Evolutionary conservation across 345 rosid genomes (phyloP), one percentile per base, ranked within the genome.

Genomic region (Kandelia obovata): DNA sequence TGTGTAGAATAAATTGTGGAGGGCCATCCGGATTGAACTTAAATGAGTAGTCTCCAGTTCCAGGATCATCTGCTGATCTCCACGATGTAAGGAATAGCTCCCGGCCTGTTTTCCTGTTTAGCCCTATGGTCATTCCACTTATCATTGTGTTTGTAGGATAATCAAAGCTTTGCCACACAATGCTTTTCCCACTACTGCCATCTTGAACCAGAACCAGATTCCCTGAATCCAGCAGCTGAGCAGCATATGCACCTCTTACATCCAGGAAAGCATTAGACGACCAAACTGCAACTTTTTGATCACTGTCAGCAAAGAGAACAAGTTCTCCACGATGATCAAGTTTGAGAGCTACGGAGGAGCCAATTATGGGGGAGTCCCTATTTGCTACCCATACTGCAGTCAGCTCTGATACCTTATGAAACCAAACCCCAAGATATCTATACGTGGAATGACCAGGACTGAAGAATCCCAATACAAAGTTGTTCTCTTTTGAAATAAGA

Each of bases 91-190:
- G 2, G 35, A 28, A 13, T 59, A 47, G 19, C 35, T 63, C 32
- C 55, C 39, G 46, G 26, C 78, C 80, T 6, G 64, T 71, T 64
- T 51, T 70, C 2, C 9, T 32, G 23, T 77, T 53, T 61, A 61
- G 16, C 37, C 84, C 81, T 1, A 62, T 0, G 34, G 64, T 73
- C 78, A 71, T 67, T 2, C 68, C 71, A 4, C 72, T 74, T 0
- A 82, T 31, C 15, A 73, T 0, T 0, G 73, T 72, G 27, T 77
- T 43, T 0, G 83, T 69, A 0, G 81, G 86, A 26, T 68, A n/a
- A 72, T 79, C 79, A 49, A 79, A 82, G 61, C 81, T 82, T 53
- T 82, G 80, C 80, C 82, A 79, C 6, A 70, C 1, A 30, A 68
- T 15, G 3, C 15, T 39, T 20, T 64, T 52, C 7, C 49, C 0